A percentile compares a stretch with the other conserved stretches of the same genome.
These are phyloP conservation scores for Aspergillus aculeatinus DNA, from an alignment of 2,329 filamentous ascomycete species.

Conservation along the genomic window DNA sequence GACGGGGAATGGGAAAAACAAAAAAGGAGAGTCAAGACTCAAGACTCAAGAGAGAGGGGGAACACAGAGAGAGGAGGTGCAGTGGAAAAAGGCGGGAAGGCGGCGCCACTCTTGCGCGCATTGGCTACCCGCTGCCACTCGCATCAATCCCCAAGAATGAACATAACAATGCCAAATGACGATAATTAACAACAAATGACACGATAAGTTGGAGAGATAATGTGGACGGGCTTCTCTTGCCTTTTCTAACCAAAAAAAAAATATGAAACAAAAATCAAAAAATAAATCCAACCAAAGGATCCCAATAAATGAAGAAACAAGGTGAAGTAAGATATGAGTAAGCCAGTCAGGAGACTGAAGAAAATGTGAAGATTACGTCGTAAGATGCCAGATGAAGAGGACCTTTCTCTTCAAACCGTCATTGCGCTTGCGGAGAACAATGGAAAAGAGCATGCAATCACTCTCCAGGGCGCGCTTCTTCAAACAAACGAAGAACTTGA, in stretches of 20 bases:
- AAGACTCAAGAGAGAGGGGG: not conserved
- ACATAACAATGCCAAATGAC: not conserved
- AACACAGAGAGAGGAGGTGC: not conserved
- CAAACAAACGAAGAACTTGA: not conserved
- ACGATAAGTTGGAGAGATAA: not conserved
- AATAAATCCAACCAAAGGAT: not conserved
- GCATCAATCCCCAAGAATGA: not conserved
- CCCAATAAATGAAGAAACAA: too few species aligned
- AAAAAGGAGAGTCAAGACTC: too few species aligned
- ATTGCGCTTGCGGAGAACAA: not conserved
- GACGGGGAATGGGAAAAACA: not conserved
- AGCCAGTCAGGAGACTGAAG: too few species aligned
- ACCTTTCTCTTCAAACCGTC: not conserved
- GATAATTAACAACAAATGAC: not conserved
- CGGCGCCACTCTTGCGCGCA: not conserved
- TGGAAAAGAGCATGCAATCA: not conserved
- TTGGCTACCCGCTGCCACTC: not conserved
- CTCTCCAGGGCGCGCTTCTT: not conserved
- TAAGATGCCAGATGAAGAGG: not conserved
- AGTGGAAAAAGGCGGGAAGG: conserved; percentile 1
- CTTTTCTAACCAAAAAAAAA: not conserved
- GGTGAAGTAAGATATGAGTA: too few species aligned
- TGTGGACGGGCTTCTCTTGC: too few species aligned
- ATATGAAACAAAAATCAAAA: not conserved
- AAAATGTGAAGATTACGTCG: too few species aligned